Evolutionary conservation across 345 rosid species (phyloP), one percentile per base, ranked within the genome.

Genomic region (Raphanus sativus): DNA sequence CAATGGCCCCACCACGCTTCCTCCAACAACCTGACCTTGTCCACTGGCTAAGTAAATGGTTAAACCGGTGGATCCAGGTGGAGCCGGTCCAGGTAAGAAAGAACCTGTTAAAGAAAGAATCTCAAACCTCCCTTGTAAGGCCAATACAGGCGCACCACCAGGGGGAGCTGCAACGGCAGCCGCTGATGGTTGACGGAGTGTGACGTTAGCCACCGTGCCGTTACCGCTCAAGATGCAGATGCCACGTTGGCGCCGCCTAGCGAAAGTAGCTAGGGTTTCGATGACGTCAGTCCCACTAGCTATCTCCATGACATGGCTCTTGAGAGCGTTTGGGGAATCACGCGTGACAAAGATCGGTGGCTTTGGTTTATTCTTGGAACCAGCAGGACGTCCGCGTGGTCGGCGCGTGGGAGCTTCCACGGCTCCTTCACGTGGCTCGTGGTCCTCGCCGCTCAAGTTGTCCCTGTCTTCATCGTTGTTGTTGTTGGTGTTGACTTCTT

Each of bases 311-410:
- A 45, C 54, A 45, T 45, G 54, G 16, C 54, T 86, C 60, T 79
- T 84, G 50, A 88, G 89, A 28, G 92, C 89, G 62, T 86, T 88
- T 68, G 90, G 92, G 74, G 90, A 86, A 34, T 88, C 92, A 32
- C 92, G 83, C 0, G 92, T 88, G 73, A 88, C 87, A 24, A 88
- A 88, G 26, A 88, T 88, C 5, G 92, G 92, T 13, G 92, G 90
- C 55, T 84, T 85, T 12, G 87, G 84, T 75, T 80, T 85, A 79
- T 85, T 85, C 80, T 88, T 88, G 58, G 92, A 88, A 56, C 87
- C 87, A 50, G 87, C 65, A 13, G 87, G 87, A 8, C 90, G 86
- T 17, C 92, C 92, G 61, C 92, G 74, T 12, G 90, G 90, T 5
- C 92, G 90, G 77, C 92, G 87, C 52, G 83, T 80, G 32, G 86